Evolutionary conservation across 78 protist genomes (phyloP), one percentile per base, ranked within the genome.

Genomic region (Chrysochromulina tobinii): DNA sequence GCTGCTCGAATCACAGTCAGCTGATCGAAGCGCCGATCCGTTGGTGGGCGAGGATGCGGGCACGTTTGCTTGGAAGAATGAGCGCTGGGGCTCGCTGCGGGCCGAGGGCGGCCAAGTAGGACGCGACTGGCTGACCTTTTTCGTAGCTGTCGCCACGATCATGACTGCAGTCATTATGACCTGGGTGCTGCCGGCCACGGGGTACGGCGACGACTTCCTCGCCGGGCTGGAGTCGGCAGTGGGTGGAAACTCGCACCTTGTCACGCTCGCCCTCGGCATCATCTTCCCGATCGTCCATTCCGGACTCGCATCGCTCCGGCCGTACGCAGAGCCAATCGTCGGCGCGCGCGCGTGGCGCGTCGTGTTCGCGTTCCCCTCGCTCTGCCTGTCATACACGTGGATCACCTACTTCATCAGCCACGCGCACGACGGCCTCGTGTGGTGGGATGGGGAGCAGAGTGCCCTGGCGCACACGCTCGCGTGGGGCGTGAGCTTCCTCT

Each of bases 331-430:
- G 55, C 64, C 8, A 5, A 9, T 54, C 53, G 57, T 18, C 17
- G 88, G 88, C 66, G 88, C 54, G 66, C 69, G 69, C 20, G 38
- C 57, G 9, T 83, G 68, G 69, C 88, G 88, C 7, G 88, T 83
- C 54, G 1, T 83, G 11, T 83, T 83, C 23, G 88, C 88, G 27
- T 58, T 4, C 2, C 1, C 7, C 69, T 57, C 69, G 14, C 88
- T 83, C 1, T 68, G 69, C 18, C 50, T 83, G 11, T 67, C 88
- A 14, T 54, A 54, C 9, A 5, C 88, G 53, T 58, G 66, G 88
- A 83, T 83, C 50, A 23, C 14, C 27, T 83, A 83, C 53, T 83
- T 57, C 69, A 54, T 83, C 23, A 20, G 54, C 27, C 88, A 83
- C 53, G 25, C 25, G 12, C 20, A 83, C 88, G 88, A 83, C 68